These are phyloP conservation scores for Hypoxylon sp. DNA, from an alignment of 2,329 filamentous ascomycete genomes.

Conservation along the genomic window DNA sequence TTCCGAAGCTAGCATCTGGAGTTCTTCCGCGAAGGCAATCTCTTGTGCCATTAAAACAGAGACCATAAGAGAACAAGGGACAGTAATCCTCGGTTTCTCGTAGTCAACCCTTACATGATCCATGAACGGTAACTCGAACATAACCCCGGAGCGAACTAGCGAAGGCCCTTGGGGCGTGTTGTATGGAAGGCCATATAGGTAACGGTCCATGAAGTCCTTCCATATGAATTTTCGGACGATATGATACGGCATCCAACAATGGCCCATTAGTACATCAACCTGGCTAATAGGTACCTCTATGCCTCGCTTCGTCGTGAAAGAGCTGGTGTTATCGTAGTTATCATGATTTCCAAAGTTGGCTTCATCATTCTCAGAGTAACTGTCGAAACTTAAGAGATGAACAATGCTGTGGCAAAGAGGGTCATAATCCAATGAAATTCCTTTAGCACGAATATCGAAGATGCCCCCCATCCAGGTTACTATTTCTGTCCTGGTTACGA, in stretches of 20 bases:
- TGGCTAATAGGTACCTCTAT: background rate
- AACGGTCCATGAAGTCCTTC: background rate
- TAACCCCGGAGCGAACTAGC: background rate
- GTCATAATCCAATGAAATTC: background rate
- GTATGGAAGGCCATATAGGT: background rate
- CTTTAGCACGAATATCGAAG: background rate
- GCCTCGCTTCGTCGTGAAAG: background rate
- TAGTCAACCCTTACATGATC: background rate
- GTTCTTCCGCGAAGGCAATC: background rate
- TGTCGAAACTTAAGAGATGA: background rate
- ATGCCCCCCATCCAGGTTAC: background rate
- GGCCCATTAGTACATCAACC: background rate
- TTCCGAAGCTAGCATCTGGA: background rate
- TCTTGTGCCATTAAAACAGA: background rate
- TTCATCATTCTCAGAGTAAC: background rate
- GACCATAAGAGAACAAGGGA: slow-evolving; percentile 5
- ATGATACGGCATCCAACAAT: background rate
- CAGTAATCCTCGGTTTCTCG: background rate
- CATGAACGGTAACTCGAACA: background rate
- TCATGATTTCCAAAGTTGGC: background rate
- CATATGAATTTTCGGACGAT: background rate
- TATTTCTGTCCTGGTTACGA: background rate
- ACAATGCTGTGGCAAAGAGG: background rate
- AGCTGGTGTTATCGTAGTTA: background rate
- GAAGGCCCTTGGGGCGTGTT: background rate